These are phyloP conservation scores for Penicillium bovifimosum DNA, from an alignment of 495 filamentous ascomycete species.

Conservation along the genomic window DNA sequence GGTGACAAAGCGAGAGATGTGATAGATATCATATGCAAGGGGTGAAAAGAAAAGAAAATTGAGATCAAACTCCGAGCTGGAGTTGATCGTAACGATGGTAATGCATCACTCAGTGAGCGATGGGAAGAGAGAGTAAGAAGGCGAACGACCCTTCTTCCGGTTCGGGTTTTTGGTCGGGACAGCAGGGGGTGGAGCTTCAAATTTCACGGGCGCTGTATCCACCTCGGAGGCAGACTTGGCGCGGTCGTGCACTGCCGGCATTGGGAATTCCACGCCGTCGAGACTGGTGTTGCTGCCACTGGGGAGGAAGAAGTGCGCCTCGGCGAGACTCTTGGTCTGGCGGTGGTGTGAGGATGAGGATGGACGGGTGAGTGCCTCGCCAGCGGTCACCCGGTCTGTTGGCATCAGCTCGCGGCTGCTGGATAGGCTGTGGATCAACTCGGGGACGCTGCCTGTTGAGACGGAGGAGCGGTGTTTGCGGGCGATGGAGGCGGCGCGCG, in stretches of 20 bases:
- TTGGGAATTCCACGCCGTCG: slow-evolving; percentile 16
- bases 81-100: background rate
- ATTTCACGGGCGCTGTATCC: slow-evolving; percentile 12
- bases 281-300: slow-evolving; percentile 23
- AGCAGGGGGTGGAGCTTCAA: slow-evolving; percentile 8
- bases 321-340: slow-evolving; percentile 40
- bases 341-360: slow-evolving; percentile 34
- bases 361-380: slow-evolving; percentile 26
- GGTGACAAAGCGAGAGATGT: slow-evolving; percentile 7
- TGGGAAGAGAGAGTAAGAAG: slow-evolving; percentile 46
- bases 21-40: slow-evolving; percentile 5
- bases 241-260: slow-evolving; percentile 27
- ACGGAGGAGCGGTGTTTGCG: slow-evolving; percentile 52
- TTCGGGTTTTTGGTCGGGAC: slow-evolving; percentile 18
- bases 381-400: slow-evolving; percentile 27
- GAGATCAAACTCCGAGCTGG: background rate
- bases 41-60: slow-evolving; percentile 1
- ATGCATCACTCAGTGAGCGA: slow-evolving; percentile 12
- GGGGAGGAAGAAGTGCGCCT: slow-evolving; percentile 26
- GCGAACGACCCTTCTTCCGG: slow-evolving; percentile 31
- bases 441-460: slow-evolving; percentile 52
- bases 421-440: slow-evolving; percentile 46
- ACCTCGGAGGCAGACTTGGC: slow-evolving; percentile 36
- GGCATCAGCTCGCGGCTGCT: slow-evolving; percentile 43
- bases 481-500: slow-evolving; percentile 42